These are phyloP conservation scores for Rhodotorula kratochvilovae DNA, from an alignment of 768 basidiomycete species.

Conservation along the genomic window DNA sequence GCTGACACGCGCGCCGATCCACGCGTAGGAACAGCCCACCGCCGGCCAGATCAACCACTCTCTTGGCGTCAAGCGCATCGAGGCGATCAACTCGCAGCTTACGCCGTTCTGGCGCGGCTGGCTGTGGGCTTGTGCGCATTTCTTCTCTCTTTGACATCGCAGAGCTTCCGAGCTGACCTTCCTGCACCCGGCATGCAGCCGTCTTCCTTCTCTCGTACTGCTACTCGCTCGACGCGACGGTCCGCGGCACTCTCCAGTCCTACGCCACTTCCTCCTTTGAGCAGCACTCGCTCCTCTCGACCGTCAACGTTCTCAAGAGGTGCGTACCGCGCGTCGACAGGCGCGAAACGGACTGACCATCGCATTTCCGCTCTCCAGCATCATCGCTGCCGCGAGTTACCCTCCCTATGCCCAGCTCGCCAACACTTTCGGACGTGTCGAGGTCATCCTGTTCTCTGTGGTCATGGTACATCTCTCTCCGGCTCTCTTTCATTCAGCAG, in stretches of 20 bases:
- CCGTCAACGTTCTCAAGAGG: constrained; percentile 45
- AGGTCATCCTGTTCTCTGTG: constrained; percentile 43
- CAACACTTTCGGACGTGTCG: constrained; percentile 46
- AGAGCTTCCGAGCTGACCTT: neutral
- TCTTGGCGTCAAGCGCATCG: neutral
- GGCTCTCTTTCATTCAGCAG: neutral
- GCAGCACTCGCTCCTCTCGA: constrained; percentile 42
- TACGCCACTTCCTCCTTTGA: constrained; percentile 37
- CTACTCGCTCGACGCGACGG: constrained; percentile 30
- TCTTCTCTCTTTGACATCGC: neutral
- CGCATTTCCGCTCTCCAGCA: neutral
- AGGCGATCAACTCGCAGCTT: neutral
- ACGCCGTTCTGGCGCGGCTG: neutral
- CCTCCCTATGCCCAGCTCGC: constrained; percentile 42
- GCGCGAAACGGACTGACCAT: neutral
- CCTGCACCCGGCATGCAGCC: constrained; percentile 24
- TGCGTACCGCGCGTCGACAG: too few species aligned
- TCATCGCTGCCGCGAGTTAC: neutral
- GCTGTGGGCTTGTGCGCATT: neutral
- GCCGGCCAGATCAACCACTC: neutral
- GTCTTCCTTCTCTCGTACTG: constrained; percentile 44
- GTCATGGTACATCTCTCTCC: constrained; percentile 41
- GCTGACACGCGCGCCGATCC: too few species aligned
- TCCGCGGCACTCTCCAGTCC: constrained; percentile 41
- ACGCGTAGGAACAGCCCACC: neutral